phyloP scores from a whole-genome alignment of 2,329 filamentous ascomycete species.

The Verticillium alfalfae region DNA sequence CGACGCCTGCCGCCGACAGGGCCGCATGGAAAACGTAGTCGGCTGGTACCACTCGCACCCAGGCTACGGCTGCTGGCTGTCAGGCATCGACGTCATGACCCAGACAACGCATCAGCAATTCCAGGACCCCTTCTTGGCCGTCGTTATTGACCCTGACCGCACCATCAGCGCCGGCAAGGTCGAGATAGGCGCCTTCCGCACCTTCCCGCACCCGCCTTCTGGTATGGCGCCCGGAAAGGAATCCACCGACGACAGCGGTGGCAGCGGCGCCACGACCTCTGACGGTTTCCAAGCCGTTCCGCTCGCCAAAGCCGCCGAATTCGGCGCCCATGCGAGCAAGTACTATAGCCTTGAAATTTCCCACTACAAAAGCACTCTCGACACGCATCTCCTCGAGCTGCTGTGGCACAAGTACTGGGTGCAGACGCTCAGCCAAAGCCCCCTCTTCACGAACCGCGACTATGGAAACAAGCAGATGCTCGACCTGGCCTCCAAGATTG shows the following conservation, averaged over 20 bases:
- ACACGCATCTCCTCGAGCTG: slow-evolving; percentile 77
- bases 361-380: slow-evolving; percentile 90
- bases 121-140: slow-evolving; percentile 86
- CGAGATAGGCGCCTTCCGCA: slow-evolving; percentile 94
- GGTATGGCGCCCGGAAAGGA: slow-evolving; percentile 33
- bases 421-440: slow-evolving; percentile 85
- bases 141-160: slow-evolving; percentile 90
- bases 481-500: slow-evolving; percentile 79
- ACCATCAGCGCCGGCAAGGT: slow-evolving; percentile 94
- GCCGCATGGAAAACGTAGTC: slow-evolving; percentile 80
- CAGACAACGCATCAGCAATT: slow-evolving; percentile 80
- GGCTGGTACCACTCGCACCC: slow-evolving; percentile 99
- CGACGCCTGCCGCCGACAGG: slow-evolving; percentile 68
- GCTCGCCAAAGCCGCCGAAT: slow-evolving; percentile 90
- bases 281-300: slow-evolving; percentile 75
- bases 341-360: slow-evolving; percentile 92
- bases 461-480: slow-evolving; percentile 89
- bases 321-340: slow-evolving; percentile 82
- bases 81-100: slow-evolving; percentile 89
- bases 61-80: slow-evolving; percentile 97
- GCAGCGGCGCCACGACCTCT: slow-evolving; percentile 26
- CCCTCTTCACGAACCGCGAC: slow-evolving; percentile 86
- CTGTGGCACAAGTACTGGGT: slow-evolving; percentile 99
- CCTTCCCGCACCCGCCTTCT: slow-evolving; percentile 52
- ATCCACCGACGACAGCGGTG: slow-evolving; percentile 3